Conservation (phyloP, 2,329 filamentous ascomycete genomes). For the Onygenales sp. region DNA sequence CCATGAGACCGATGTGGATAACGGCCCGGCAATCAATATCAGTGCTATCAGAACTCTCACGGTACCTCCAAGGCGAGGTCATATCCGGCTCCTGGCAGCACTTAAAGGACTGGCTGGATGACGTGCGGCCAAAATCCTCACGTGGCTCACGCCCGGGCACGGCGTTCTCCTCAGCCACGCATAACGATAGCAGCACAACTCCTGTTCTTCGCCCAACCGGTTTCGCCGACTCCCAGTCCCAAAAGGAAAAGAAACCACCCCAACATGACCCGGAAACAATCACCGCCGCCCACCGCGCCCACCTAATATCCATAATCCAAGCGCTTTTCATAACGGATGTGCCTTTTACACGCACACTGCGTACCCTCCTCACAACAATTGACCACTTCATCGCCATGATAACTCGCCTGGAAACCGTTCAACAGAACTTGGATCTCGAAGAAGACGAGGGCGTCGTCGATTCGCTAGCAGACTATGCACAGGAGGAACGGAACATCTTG, state of each 20-base stretch:
- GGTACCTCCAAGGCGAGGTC: conserved; percentile 84
- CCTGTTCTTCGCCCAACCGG: conserved; percentile 5
- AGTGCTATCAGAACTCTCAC: conserved; percentile 76
- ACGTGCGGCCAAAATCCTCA: conserved; percentile 21
- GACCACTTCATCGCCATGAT: conserved; percentile 74
- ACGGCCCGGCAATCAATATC: conserved; percentile 81
- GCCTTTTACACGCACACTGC: conserved; percentile 31
- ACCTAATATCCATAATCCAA: conserved; percentile 55
- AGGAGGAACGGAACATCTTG: conserved; percentile 62
- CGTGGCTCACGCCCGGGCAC: conserved; percentile 30
- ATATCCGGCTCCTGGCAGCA: conserved; percentile 71
- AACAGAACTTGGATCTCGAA: conserved; percentile 70
- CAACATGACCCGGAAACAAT: conserved; percentile 77
- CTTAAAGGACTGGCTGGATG: conserved; percentile 65
- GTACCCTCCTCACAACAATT: conserved; percentile 42
- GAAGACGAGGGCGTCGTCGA: conserved; percentile 73
- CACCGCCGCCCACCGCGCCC: conserved; percentile 66
- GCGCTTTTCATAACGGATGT: conserved; percentile 35
- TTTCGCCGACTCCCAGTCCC: conserved; percentile 10
- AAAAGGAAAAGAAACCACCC: conserved; percentile 14
- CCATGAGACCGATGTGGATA: conserved; percentile 80
- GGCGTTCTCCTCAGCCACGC: conserved; percentile 18
- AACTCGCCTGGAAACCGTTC: conserved; percentile 64
- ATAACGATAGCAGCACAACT: background rate
- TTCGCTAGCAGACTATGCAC: conserved; percentile 58